A percentile compares a stretch with the other conserved stretches of the same genome.
Conservation (phyloP, 441 rosid species). For the Hura crepitans region DNA sequence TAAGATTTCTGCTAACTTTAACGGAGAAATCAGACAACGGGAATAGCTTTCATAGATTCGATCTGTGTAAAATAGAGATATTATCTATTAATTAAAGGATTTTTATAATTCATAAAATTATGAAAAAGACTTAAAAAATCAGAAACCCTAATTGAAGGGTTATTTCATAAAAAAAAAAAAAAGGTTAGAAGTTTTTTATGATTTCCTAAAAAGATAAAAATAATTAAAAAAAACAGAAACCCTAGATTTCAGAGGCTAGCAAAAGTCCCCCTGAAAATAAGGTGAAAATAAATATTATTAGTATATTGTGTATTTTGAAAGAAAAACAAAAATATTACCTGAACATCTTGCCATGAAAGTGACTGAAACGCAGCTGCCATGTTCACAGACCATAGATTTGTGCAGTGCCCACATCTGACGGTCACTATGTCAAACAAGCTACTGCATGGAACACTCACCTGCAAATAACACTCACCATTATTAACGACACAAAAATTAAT, state of each 20-base stretch:
- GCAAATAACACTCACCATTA: conserved; percentile 11
- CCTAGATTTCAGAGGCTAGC: conserved; percentile 40
- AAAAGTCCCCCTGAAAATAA: conserved; percentile 19
- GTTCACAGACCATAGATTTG: conserved; percentile 88
- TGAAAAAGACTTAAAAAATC: too few relatives aligned
- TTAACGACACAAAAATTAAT: too few relatives aligned
- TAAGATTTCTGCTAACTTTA: conserved; percentile 12
- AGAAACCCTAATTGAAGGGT: too few relatives aligned
- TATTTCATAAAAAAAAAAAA: too few relatives aligned
- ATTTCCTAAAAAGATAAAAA: conserved; percentile 26
- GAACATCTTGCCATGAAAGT: conserved; percentile 68
- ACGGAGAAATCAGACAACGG: not conserved
- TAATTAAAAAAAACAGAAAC: conserved; percentile 24
- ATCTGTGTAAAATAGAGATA: conserved; percentile 17
- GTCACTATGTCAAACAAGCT: conserved; percentile 78
- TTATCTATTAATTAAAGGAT: not conserved
- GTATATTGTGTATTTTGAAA: too few relatives aligned
- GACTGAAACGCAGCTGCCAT: conserved; percentile 94
- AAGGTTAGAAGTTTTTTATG: not conserved
- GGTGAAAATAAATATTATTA: conserved; percentile 2
- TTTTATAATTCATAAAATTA: too few relatives aligned
- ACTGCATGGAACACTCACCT: conserved; percentile 96
- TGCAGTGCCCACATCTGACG: conserved; percentile 96
- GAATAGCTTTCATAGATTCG: conserved; percentile 23
- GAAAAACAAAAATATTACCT: conserved; percentile 35